Base-by-base conservation (phyloP, 768 basidiomycete species). In the Lactarius akahatsu region DNA sequence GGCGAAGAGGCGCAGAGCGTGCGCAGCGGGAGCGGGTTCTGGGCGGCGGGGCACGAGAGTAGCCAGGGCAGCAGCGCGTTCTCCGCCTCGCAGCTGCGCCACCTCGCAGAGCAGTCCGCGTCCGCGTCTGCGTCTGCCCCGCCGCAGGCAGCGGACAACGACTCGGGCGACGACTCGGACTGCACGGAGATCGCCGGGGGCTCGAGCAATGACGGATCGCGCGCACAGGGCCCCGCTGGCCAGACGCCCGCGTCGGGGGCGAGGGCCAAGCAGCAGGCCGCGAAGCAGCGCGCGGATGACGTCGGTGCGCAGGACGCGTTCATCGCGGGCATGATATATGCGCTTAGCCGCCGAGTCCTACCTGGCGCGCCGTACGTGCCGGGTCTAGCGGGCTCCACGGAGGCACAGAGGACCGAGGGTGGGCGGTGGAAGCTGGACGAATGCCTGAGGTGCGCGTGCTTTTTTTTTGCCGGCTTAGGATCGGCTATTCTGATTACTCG, bases 241-340 rank as follows among this genome's bases (percentile, higher is more conserved):
- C 50, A 52, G 26, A 3, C 5, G 0, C 11, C 50, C 16, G 4
- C 43, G 43, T 20, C 20, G 9, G 43, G 43, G 10, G 9, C 43
- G 20, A 45, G 43, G 26, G 15, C 1, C 2, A 52, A 62, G 3
- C 32, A 6, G 16, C 36, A 62, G 30, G 7, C 7, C 2, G 38
- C 55, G 34, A 23, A 34, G 80, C 20, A 79, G 78, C 30, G 76
- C 2, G 77, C 86, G 9, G 91, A 92, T 72, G 91, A 92, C 70
- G 83, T 87, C 11, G 91, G 91, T 1, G 87, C 89, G 1, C 89
- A 92, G 70, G 88, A 90, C 64, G 91, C 91, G 3, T 92, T 92
- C 70, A 83, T 92, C n/a, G 87, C 89, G 0, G 92, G 91, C 9
- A 93, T 94, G 91, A 89, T 94, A 62, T 94, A 85, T 75, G 85